These are phyloP conservation scores for Cenchrus fungigraminus DNA, from an alignment of 176 grass and related monocot species.

Conservation along the genomic window DNA sequence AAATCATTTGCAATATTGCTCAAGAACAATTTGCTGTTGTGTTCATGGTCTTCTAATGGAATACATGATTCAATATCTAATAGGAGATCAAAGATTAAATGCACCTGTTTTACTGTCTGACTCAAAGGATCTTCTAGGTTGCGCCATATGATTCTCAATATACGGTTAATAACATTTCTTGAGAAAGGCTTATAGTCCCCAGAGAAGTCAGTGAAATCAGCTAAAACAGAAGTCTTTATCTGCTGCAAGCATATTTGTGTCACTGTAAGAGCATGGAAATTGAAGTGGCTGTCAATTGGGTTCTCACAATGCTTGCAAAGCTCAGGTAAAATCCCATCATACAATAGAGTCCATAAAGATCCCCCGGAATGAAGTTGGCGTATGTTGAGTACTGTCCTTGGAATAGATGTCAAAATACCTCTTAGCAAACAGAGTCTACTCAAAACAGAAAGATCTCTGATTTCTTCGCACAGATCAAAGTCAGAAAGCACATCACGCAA, in stretches of 20 bases:
- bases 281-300: constrained; percentile 93
- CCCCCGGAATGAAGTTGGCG: constrained; percentile 43
- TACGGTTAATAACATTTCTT: constrained; percentile 49
- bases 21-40: constrained; percentile 54
- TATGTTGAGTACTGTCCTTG: constrained; percentile 71
- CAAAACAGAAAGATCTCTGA: constrained; percentile 70
- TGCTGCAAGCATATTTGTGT: constrained; percentile 98
- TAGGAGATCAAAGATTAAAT: constrained; percentile 96
- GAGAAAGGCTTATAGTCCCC: constrained; percentile 69
- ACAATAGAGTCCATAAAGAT: constrained; percentile 81
- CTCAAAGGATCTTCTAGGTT: constrained; percentile 97
- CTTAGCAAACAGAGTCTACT: constrained; percentile 94
- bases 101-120: constrained; percentile 97
- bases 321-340: constrained; percentile 83
- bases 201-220: constrained; percentile 66
- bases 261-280: constrained; percentile 98
- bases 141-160: constrained; percentile 93
- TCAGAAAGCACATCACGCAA: constrained; percentile 36
- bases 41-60: constrained; percentile 51
- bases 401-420: constrained; percentile 90
- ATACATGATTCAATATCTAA: constrained; percentile 84
- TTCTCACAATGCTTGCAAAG: constrained; percentile 93
- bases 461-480: constrained; percentile 62
- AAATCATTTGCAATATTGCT: constrained; percentile 74
- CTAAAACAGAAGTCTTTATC: constrained; percentile 84